Evolutionary conservation across 2,329 filamentous ascomycete species (phyloP).

Genomic region (Ascosphaera pollenicola): DNA sequence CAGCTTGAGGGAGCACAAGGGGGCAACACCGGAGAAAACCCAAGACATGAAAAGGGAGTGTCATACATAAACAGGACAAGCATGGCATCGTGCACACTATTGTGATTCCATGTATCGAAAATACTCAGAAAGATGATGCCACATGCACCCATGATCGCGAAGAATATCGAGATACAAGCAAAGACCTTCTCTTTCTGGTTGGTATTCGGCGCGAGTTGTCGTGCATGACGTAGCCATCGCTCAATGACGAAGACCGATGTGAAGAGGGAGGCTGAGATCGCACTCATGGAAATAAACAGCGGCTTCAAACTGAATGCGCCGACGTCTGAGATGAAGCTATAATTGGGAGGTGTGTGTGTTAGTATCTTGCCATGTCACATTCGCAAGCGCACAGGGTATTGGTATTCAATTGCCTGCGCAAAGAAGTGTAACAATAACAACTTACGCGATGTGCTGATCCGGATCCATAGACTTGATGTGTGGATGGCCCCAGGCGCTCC

Average conservation of each 20-base stretch:
- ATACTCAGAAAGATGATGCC: conserved; percentile 68
- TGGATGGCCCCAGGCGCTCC: conserved; percentile 30
- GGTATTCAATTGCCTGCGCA: too few species aligned
- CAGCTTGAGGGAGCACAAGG: too few species aligned
- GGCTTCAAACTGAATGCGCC: conserved; percentile 36
- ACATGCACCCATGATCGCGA: conserved; percentile 52
- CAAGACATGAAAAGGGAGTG: too few species aligned
- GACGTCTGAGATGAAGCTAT: conserved; percentile 29
- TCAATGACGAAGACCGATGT: conserved; percentile 63
- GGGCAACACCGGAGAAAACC: too few species aligned
- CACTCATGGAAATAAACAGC: conserved; percentile 37
- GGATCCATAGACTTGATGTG: conserved; percentile 28
- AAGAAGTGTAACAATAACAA: conserved; percentile 3
- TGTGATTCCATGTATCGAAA: conserved; percentile 59
- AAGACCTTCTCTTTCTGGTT: conserved; percentile 17
- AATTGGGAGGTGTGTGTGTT: conserved; percentile 1
- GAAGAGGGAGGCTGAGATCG: conserved; percentile 52
- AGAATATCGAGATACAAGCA: conserved; percentile 22
- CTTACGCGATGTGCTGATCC: conserved; percentile 32
- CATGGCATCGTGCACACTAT: conserved; percentile 49
- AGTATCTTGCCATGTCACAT: conserved; percentile 1
- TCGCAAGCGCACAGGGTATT: not conserved
- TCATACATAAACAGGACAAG: conserved; percentile 53
- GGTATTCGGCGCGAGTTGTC: conserved; percentile 55
- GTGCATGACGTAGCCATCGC: conserved; percentile 63